Conservation (phyloP, 2,329 filamentous ascomycete species). For the Emydomyces testavorans region DNA sequence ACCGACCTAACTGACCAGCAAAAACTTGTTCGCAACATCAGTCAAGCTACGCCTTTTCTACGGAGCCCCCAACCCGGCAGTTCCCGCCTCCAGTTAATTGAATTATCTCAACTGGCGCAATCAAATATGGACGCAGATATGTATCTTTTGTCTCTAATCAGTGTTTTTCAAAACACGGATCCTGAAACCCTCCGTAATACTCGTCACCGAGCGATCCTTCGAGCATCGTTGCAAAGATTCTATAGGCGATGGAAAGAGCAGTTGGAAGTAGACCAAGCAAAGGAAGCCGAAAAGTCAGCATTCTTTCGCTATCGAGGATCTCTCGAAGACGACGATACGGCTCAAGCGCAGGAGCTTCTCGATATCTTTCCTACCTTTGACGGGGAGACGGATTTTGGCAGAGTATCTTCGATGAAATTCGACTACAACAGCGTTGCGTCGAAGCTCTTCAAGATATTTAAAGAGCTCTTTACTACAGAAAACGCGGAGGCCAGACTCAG, state of each 20-base stretch:
- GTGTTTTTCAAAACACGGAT: conserved; percentile 27
- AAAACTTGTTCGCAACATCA: conserved; percentile 23
- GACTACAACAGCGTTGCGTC: conserved; percentile 48
- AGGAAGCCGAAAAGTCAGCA: conserved; percentile 60
- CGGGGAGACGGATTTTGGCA: conserved; percentile 35
- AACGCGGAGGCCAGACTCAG: conserved; percentile 24
- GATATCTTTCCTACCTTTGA: conserved; percentile 73
- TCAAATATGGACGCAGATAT: conserved; percentile 25
- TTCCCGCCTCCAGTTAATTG: not conserved
- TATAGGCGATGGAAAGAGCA: conserved; percentile 71
- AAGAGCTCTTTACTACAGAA: conserved; percentile 31
- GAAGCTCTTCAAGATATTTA: conserved; percentile 50
- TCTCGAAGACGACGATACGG: conserved; percentile 62
- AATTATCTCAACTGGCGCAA: not conserved
- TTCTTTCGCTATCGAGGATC: conserved; percentile 76
- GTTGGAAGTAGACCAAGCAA: conserved; percentile 62
- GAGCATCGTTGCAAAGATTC: conserved; percentile 57
- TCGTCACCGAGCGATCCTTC: conserved; percentile 44
- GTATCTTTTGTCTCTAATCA: conserved; percentile 30
- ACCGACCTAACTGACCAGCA: conserved; percentile 15
- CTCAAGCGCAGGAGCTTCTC: conserved; percentile 61
- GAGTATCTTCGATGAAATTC: conserved; percentile 28
- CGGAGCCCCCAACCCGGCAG: conserved; percentile 18
- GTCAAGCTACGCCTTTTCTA: conserved; percentile 32
- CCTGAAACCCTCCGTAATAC: conserved; percentile 29